Conservation (phyloP, 805 yeast genomes). For the Metschnikowia hibisci region DNA sequence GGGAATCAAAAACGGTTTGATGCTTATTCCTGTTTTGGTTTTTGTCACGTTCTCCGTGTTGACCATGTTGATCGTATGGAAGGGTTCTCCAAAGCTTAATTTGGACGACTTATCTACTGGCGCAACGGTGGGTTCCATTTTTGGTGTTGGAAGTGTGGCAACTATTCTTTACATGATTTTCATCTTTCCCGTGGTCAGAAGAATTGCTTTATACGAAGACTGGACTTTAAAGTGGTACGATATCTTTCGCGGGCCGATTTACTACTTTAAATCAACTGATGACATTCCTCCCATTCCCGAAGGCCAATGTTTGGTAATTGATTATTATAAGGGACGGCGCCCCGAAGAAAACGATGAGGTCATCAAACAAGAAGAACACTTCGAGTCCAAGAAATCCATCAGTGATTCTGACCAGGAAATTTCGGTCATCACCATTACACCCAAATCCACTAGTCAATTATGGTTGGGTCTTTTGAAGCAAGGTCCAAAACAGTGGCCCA, state of each 20-base stretch:
- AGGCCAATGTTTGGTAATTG: slow-evolving; percentile 52
- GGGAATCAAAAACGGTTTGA: slow-evolving; percentile 52
- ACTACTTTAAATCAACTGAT: slow-evolving; percentile 51
- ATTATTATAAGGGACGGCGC: slow-evolving; percentile 64
- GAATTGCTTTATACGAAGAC: slow-evolving; percentile 58
- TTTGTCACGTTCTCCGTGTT: slow-evolving; percentile 57
- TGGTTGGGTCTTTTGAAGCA: slow-evolving; percentile 41
- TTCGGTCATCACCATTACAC: slow-evolving; percentile 17
- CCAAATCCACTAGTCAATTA: slow-evolving; percentile 33
- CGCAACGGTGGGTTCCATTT: slow-evolving; percentile 53
- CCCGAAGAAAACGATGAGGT: slow-evolving; percentile 14
- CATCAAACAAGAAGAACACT: slow-evolving; percentile 15
- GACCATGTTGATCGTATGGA: slow-evolving; percentile 77
- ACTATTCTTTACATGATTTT: slow-evolving; percentile 47
- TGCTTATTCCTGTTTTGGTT: slow-evolving; percentile 57
- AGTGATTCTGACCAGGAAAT: slow-evolving; percentile 10
- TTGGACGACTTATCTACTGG: slow-evolving; percentile 50
- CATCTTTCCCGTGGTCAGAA: slow-evolving; percentile 57
- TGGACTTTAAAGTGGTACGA: slow-evolving; percentile 64
- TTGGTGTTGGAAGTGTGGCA: slow-evolving; percentile 65
- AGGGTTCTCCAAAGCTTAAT: slow-evolving; percentile 68
- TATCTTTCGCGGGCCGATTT: slow-evolving; percentile 52
- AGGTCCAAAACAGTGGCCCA: slow-evolving; percentile 55
- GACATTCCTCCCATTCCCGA: slow-evolving; percentile 65
- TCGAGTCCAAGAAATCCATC: slow-evolving; percentile 12